A percentile compares a stretch with the other conserved stretches of the same genome.
Evolutionary conservation across 176 grass and related monocot species (phyloP).

Genomic region (Elaeis guineensis): DNA sequence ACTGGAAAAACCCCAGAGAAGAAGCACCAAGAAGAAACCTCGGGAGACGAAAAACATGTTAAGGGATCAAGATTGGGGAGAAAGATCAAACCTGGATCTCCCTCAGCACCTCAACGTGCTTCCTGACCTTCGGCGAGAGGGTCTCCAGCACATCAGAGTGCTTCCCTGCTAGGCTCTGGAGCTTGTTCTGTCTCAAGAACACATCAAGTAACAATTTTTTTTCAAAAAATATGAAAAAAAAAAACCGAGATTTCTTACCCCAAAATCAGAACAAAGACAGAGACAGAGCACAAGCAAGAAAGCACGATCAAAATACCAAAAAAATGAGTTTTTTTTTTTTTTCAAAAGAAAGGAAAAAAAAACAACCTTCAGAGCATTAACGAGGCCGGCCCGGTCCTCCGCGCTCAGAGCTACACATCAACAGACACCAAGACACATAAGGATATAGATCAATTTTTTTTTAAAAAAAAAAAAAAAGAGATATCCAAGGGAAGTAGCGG

Average conservation of each 20-base stretch:
- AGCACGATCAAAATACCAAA: neutral
- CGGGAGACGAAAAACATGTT: too few species aligned
- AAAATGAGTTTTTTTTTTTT: neutral
- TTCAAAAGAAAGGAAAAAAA: neutral
- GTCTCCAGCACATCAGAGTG: neutral
- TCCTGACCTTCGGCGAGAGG: neutral
- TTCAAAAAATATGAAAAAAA: neutral
- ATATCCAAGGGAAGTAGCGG: neutral
- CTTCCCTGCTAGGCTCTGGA: slow-evolving; percentile 7
- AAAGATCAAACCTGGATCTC: slow-evolving; percentile 5
- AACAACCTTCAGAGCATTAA: neutral
- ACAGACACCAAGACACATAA: neutral
- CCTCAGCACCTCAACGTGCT: slow-evolving; percentile 10
- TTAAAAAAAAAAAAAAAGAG: neutral
- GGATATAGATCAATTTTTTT: neutral
- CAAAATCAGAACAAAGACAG: neutral
- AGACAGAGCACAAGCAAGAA: neutral
- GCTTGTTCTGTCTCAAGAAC: neutral
- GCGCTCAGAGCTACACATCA: neutral
- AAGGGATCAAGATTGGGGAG: neutral
- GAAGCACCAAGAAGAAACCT: too few species aligned
- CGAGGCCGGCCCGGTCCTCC: neutral
- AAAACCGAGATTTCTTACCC: neutral
- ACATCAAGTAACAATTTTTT: too few species aligned
- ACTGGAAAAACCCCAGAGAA: too few species aligned